Percentiles rank a stretch among this genome's conserved stretches.
Conservation (phyloP, 2,329 filamentous ascomycete species). For the Sarocladium oryzae region DNA sequence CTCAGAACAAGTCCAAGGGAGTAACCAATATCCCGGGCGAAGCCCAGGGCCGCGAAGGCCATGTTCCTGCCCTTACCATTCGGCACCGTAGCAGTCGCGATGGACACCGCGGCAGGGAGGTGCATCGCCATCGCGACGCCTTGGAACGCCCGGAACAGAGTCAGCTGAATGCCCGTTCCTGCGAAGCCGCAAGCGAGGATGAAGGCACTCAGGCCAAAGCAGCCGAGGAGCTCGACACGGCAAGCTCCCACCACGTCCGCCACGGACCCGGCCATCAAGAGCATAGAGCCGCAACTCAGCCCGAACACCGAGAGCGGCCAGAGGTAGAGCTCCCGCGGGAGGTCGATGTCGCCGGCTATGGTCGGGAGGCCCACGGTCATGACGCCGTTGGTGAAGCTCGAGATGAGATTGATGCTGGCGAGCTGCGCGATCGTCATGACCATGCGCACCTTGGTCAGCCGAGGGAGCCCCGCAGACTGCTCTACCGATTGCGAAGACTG, state of each 20-base stretch:
- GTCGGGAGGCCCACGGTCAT: constrained; percentile 30
- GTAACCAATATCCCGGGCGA: constrained; percentile 40
- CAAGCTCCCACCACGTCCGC: constrained; percentile 30
- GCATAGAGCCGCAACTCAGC: constrained; percentile 21
- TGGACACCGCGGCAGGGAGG: constrained; percentile 28
- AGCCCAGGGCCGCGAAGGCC: constrained; percentile 37
- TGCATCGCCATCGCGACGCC: constrained; percentile 32
- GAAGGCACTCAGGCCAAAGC: constrained; percentile 24
- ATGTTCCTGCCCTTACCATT: constrained; percentile 31
- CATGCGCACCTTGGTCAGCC: constrained; percentile 20
- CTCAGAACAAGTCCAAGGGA: constrained; percentile 42
- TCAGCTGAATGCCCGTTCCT: constrained; percentile 28
- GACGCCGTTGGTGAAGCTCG: constrained; percentile 30
- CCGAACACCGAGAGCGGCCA: constrained; percentile 25
- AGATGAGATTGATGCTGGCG: constrained; percentile 27
- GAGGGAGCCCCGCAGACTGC: background rate
- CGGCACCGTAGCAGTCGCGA: constrained; percentile 31
- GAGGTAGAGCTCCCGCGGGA: constrained; percentile 23
- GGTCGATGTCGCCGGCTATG: constrained; percentile 28
- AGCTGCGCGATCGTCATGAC: constrained; percentile 25
- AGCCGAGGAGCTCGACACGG: constrained; percentile 26
- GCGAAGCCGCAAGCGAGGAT: constrained; percentile 28
- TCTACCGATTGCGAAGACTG: constrained; percentile 13
- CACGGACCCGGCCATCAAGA: constrained; percentile 30
- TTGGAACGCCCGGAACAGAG: constrained; percentile 27